phyloP scores from a whole-genome alignment of 1,284 basidiomycete species.

The Ceratobasidium sp. region DNA sequence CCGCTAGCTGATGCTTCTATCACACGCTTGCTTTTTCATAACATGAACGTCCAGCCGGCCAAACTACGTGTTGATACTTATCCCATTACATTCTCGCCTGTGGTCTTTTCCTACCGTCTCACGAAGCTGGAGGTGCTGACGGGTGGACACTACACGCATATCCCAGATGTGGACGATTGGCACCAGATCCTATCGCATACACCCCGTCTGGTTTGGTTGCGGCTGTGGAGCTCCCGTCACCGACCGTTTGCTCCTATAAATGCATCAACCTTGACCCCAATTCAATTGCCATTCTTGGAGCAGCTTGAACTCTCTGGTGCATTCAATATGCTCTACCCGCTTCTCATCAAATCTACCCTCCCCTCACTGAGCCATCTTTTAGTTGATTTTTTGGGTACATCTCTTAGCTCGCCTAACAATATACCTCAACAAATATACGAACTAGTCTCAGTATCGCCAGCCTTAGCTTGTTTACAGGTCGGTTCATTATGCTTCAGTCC shows the following conservation, averaged over 20 bases:
- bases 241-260: background rate
- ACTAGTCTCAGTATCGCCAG: background rate
- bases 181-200: slow-evolving; percentile 2
- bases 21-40: background rate
- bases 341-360: background rate
- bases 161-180: background rate
- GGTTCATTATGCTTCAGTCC: background rate
- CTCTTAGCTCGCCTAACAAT: no score
- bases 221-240: background rate
- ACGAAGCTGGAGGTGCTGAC: background rate
- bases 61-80: slow-evolving; percentile 1
- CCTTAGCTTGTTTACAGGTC: background rate
- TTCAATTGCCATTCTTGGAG: background rate
- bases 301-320: background rate
- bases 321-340: background rate
- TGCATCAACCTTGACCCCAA: background rate
- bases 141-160: background rate
- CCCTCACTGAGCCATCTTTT: background rate
- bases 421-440: background rate
- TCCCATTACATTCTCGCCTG: background rate
- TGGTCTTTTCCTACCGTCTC: background rate
- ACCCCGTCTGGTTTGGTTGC: background rate
- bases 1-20: background rate
- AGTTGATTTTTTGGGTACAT: background rate
- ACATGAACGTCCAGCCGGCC: slow-evolving; percentile 13